Evolutionary conservation across 441 rosid species (phyloP).

Genomic region (Bruguiera hainesii): DNA sequence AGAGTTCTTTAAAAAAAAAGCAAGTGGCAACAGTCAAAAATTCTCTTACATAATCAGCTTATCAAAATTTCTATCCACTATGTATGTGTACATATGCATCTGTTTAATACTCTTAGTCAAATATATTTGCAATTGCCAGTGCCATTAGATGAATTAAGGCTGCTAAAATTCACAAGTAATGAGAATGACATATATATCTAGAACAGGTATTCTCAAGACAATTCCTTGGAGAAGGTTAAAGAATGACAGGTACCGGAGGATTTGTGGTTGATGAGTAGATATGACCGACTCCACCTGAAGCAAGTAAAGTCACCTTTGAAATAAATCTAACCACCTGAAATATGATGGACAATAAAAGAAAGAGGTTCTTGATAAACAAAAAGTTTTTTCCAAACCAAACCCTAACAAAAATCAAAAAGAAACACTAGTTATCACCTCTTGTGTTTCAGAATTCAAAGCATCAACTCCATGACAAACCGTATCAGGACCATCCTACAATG

Average conservation of each 20-base stretch:
- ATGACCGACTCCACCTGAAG: constrained; percentile 99
- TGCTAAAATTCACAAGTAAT: neutral
- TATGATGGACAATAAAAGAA: neutral
- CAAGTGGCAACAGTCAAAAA: neutral
- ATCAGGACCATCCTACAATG: constrained; percentile 60
- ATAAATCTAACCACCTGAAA: constrained; percentile 79
- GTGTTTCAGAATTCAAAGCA: constrained; percentile 72
- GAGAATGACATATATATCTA: neutral
- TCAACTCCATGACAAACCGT: constrained; percentile 91
- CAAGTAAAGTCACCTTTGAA: constrained; percentile 91
- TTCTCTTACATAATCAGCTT: neutral
- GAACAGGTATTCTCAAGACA: constrained; percentile 5
- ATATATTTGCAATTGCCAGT: neutral
- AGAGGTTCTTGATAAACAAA: constrained; percentile 9
- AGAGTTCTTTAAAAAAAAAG: neutral
- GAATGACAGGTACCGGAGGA: constrained; percentile 55
- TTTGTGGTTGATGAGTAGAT: constrained; percentile 92
- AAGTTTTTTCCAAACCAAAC: constrained; percentile 18
- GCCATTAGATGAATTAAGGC: neutral
- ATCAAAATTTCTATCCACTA: neutral
- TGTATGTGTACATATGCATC: neutral
- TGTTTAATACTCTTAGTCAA: neutral
- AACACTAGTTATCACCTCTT: constrained; percentile 52
- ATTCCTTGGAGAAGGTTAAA: constrained; percentile 2
- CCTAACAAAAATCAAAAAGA: neutral